Base-by-base conservation (phyloP, 2,329 filamentous ascomycete species). In the Aureobasidium namibiae region DNA sequence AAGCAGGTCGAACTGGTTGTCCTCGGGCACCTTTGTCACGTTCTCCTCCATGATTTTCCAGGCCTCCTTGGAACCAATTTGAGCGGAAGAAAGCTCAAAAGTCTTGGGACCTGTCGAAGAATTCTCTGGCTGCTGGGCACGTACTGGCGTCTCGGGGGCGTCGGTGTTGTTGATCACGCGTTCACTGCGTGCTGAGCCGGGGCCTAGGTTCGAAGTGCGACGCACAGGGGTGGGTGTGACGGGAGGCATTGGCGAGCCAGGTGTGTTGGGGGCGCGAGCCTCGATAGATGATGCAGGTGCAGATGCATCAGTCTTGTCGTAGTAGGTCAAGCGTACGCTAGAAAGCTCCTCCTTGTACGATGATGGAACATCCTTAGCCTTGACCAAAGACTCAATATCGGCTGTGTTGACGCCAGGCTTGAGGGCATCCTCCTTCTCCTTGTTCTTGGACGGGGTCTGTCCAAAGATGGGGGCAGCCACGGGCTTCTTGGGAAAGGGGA, bases 1-100 rank as follows among this genome's bases (percentile, higher is more conserved):
- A 44, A 99, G 83, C 36, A 92, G 79, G 64, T 97, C 94, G 68
- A 95, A 97, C 64, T 85, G 87, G 13, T 85, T 80, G 49, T 87
- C 80, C 36, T 84, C 75, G 0, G 92, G 89, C 66, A 97, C 75
- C 61, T 88, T 85, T 4, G 78, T 64, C 13, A 77, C 53, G 21
- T 72, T 71, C 18, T 73, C 67, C 50, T 71, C 71, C 48, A 80
- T 60, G 11, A 80, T 61, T n/a, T 73, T 69, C 62, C 77, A 73
- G 4, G 73, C 65, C 33, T 77, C 66, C n/a, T n/a, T n/a, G 31
- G 74, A 72, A 18, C 66, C 69, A 26, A 83, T 68, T 59, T 75
- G 73, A 2, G 75, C 73, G 34, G 74, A 69, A 26, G 87, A 78
- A 56, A 95, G 72, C 65, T 92, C 87, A 46, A 91, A 76, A 5